These are phyloP conservation scores for Cladosporium colombiae DNA, from an alignment of 2,329 filamentous ascomycete genomes.

Conservation along the genomic window DNA sequence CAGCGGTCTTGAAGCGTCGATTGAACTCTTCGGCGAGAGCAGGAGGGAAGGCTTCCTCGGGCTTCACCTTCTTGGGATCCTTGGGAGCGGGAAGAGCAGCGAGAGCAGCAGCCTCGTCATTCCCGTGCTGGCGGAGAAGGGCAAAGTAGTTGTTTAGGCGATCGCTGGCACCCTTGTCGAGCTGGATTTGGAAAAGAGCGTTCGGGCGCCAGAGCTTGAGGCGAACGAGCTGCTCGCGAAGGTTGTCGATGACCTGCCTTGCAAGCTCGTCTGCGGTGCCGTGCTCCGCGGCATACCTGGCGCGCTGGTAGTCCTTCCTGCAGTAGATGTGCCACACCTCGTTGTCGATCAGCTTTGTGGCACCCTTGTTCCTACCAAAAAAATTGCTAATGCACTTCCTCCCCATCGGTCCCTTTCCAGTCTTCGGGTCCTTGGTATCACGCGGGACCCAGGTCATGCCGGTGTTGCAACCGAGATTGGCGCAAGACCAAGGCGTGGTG, in stretches of 20 bases:
- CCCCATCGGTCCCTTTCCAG: slow-evolving; percentile 20
- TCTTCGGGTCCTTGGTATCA: slow-evolving; percentile 20
- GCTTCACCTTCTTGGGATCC: slow-evolving; percentile 23
- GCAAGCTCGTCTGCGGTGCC: slow-evolving; percentile 8
- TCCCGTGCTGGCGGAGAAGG: slow-evolving; percentile 26
- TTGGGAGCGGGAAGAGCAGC: slow-evolving; percentile 22
- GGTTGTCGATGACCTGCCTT: slow-evolving; percentile 22
- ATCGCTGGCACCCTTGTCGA: slow-evolving; percentile 29
- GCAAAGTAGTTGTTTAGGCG: slow-evolving; percentile 29
- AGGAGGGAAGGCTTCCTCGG: slow-evolving; percentile 26
- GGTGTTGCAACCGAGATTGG: slow-evolving; percentile 25
- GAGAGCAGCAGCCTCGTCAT: slow-evolving; percentile 22
- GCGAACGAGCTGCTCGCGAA: slow-evolving; percentile 31
- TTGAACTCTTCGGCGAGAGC: slow-evolving; percentile 29
- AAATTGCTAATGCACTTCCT: slow-evolving; percentile 80
- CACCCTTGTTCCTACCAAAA: slow-evolving; percentile 79
- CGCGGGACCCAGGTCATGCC: slow-evolving; percentile 27
- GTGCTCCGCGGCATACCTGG: slow-evolving; percentile 29
- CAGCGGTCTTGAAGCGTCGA: slow-evolving; percentile 21
- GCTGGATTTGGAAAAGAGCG: slow-evolving; percentile 33
- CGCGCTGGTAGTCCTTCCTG: slow-evolving; percentile 78
- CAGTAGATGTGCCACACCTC: slow-evolving; percentile 75
- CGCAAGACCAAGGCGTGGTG: slow-evolving; percentile 26
- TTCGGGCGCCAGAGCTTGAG: slow-evolving; percentile 36
- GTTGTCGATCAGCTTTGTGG: slow-evolving; percentile 69